Evolutionary conservation across 495 filamentous ascomycete species (phyloP), one percentile per base, ranked within the genome.

Genomic region (Aspergillus nanangensis): DNA sequence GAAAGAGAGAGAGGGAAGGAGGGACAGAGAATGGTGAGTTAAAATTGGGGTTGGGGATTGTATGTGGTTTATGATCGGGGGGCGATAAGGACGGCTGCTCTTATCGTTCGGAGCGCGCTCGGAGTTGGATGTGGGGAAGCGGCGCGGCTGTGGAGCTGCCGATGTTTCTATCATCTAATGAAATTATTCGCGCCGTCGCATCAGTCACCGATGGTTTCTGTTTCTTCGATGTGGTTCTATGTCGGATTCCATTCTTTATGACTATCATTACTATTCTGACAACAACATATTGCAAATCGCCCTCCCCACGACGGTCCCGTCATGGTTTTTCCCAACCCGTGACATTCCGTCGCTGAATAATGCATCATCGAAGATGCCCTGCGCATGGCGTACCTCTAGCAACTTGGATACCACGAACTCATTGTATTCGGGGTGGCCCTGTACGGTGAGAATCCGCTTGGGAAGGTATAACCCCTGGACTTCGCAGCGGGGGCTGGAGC

Each of bases 391-490:
- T 31, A 65, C 48, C 29, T 78, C 62, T 29, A 93, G 61, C 10
- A 96, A 48, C 57, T 83, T 77, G 11, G 61, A 66, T 57, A 89
- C 79, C 47, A 95, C 89, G 24, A 81, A 79, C 36, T 73, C 74
- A 13, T 76, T 86, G 61, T 90, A 95, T 61, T 96, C 91, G 9
- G 90, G 91, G 56, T 96, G 91, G 1, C 88, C 90, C 61, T 96
- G 90, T 4, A 95, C 79, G 2, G 84, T 82, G 22, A 95, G 79
- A 29, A 85, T 52, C 5, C 70, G 65, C 8, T 65, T 61, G 13
- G 80, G 78, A 17, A 74, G 64, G 54, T 92, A 82, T 65, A 95
- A 82, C 24, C 84, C 86, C 52, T 96, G 90, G 5, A 90, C 74
- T 10, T 66, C 55, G 58, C 90, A 95, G 2, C 66, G 61, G 4